Evolutionary conservation across 2,329 filamentous ascomycete species (phyloP).

Genomic region (Pseudocercospora crystallina): DNA sequence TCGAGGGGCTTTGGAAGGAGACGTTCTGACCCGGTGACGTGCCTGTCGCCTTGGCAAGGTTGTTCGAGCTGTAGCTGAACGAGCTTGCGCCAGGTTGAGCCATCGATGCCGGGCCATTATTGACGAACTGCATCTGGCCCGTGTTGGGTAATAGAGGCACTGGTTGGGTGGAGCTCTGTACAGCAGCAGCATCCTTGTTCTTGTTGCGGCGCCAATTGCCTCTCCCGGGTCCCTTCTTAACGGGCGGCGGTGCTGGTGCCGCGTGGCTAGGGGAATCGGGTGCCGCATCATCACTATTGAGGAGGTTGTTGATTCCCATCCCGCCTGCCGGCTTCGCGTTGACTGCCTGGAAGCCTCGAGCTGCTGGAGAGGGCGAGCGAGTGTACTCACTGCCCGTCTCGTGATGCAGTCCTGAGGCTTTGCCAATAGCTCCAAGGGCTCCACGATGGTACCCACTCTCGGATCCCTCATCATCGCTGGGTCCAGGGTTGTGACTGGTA

Average conservation of each 20-base stretch:
- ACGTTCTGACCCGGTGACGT: slow-evolving; percentile 22
- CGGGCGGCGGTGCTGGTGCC: slow-evolving; percentile 24
- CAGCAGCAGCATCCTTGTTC: slow-evolving; percentile 13
- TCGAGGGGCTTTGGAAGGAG: slow-evolving; percentile 25
- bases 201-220: slow-evolving; percentile 51
- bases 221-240: slow-evolving; percentile 48
- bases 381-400: slow-evolving; percentile 47
- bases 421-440: slow-evolving; percentile 9
- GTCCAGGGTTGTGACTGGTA: slow-evolving; percentile 23
- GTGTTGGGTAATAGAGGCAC: slow-evolving; percentile 37
- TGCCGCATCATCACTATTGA: slow-evolving; percentile 46
- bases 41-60: slow-evolving; percentile 11
- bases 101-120: slow-evolving; percentile 20
- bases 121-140: slow-evolving; percentile 30
- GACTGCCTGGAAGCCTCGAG: slow-evolving; percentile 39
- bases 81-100: slow-evolving; percentile 14
- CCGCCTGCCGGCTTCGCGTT: slow-evolving; percentile 40
- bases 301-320: slow-evolving; percentile 51
- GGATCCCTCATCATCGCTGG: slow-evolving; percentile 34
- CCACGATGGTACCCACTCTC: slow-evolving; percentile 26
- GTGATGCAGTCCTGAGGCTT: slow-evolving; percentile 19
- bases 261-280: slow-evolving; percentile 6
- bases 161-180: slow-evolving; percentile 25
- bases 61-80: slow-evolving; percentile 11
- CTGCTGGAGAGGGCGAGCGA: slow-evolving; percentile 43